Percentiles rank a stretch among this genome's conserved stretches.
Evolutionary conservation across 495 filamentous ascomycete species (phyloP).

Genomic region (Penicillium robsamsonii): DNA sequence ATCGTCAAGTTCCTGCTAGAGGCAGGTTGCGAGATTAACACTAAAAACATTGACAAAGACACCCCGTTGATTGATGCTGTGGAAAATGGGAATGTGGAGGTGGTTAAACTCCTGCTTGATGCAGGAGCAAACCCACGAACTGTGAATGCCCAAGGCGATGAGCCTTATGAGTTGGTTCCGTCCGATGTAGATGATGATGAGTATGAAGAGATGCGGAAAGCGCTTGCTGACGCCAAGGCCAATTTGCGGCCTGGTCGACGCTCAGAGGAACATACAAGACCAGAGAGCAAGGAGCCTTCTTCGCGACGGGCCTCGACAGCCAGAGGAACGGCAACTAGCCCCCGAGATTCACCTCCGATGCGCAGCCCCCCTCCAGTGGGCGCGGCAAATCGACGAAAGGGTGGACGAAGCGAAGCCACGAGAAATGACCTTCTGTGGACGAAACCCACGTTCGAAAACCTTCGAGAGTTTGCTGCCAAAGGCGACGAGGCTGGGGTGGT

Average conservation of each 20-base stretch:
- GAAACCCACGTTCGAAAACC: constrained; percentile 62
- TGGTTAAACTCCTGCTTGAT: constrained; percentile 79
- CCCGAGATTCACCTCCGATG: constrained; percentile 58
- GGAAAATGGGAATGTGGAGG: constrained; percentile 89
- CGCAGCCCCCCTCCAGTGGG: constrained; percentile 49
- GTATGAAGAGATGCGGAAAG: constrained; percentile 53
- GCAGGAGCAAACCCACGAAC: constrained; percentile 87
- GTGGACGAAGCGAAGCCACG: constrained; percentile 57
- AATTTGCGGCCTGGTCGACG: constrained; percentile 51
- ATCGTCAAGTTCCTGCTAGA: constrained; percentile 72
- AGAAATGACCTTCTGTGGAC: constrained; percentile 62
- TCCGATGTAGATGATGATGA: constrained; percentile 71
- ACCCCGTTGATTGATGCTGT: constrained; percentile 94
- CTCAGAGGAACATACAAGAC: constrained; percentile 58
- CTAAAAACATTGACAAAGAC: constrained; percentile 79
- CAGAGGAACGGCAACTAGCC: constrained; percentile 44
- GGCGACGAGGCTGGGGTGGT: constrained; percentile 79
- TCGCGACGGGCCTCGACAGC: constrained; percentile 64
- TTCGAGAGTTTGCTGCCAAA: constrained; percentile 75
- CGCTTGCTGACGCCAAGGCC: constrained; percentile 47
- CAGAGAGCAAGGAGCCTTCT: constrained; percentile 56
- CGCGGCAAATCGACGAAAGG: constrained; percentile 47
- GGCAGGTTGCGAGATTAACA: constrained; percentile 77
- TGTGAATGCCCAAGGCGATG: constrained; percentile 80
- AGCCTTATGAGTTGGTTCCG: constrained; percentile 79